Evolutionary conservation across 208 protist genomes (phyloP).

Genomic region (Hexamita inflata): DNA sequence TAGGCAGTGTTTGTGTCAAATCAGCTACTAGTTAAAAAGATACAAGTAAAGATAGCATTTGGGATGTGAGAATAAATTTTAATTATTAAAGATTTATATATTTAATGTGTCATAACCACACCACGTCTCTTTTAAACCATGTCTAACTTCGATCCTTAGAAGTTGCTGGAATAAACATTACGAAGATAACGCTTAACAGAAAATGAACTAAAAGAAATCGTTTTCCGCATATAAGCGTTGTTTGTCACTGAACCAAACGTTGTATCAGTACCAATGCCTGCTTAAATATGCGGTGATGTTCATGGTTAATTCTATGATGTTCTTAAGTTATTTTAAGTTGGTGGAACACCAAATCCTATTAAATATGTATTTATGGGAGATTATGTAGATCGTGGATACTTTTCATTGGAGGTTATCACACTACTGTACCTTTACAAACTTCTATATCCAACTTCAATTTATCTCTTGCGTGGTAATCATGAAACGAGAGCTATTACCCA

Average conservation of each 20-base stretch:
- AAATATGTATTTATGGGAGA: conserved; percentile 43
- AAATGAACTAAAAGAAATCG: conserved; percentile 32
- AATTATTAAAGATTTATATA: too few species aligned
- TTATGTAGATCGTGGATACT: conserved; percentile 54
- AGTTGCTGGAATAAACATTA: conserved; percentile 12
- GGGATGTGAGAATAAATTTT: too few species aligned
- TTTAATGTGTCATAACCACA: too few species aligned
- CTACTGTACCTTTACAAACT: conserved; percentile 78
- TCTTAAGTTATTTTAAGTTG: conserved; percentile 79
- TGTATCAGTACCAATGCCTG: conserved; percentile 50
- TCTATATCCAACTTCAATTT: conserved; percentile 35
- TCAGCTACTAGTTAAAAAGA: too few species aligned
- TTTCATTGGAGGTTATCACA: conserved; percentile 81
- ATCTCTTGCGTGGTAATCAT: conserved; percentile 43
- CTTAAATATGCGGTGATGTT: conserved; percentile 95
- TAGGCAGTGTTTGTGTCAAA: too few species aligned
- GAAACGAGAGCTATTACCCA: conserved; percentile 43
- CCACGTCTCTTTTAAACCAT: too few species aligned
- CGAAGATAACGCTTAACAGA: not conserved
- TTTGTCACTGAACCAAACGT: conserved; percentile 40
- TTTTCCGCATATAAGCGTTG: conserved; percentile 31
- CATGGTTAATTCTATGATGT: conserved; percentile 96
- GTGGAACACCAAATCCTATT: conserved; percentile 46
- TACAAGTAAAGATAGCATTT: too few species aligned
- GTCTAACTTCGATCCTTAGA: not conserved